Evolutionary conservation across 2,329 filamentous ascomycete genomes (phyloP), one percentile per base, ranked within the genome.

Genomic region (Aurifilum marmelostoma): DNA sequence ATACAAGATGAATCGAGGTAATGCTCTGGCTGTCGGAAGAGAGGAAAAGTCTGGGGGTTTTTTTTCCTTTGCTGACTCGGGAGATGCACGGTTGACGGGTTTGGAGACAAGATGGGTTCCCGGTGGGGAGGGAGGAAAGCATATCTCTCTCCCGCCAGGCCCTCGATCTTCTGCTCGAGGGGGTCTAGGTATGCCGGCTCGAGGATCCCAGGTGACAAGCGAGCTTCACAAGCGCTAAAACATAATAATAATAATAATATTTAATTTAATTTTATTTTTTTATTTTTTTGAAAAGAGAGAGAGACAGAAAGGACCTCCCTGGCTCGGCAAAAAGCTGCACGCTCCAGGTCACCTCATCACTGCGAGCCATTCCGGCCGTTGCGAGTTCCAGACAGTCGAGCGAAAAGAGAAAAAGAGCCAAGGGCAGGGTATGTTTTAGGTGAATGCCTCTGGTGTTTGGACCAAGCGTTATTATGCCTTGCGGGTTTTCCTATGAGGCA

Each of bases 391-490:
- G 27, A 56, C 52, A 56, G 27, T 27, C 52, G 52, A 56, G 52
- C 56, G 43, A 5, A 7, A 18, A 37, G 37, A 39, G 37, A 39
- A 12, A 39, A 4, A 29, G 56, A 12, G 56, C 56, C 56, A 59
- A 37, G 60, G 60, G 39, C 60, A 63, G 60, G 61, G 39, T 24
- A 34, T 63, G 61, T 37, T 52, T 64, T 37, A 41, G n/a, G 24
- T 12, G 52, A 18, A 29, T 56, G 14, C 24, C 52, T 12, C 24
- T 29, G 27, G 27, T 56, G 52, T 54, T 37, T 32, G 62, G 47
- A 16, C 60, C 34, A 32, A 21, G 11, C 34, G 7, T 37, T 24
- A 43, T 52, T 37, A 43, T n/a, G 62, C 18, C n/a, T 11, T 52
- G 41, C 27, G 12, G 37, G 50, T 41, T 47, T 43, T 47, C n/a